Percentiles rank a stretch among this genome's conserved stretches.
Evolutionary conservation across 331 rosid species (phyloP).

Genomic region (Malus hybrid): DNA sequence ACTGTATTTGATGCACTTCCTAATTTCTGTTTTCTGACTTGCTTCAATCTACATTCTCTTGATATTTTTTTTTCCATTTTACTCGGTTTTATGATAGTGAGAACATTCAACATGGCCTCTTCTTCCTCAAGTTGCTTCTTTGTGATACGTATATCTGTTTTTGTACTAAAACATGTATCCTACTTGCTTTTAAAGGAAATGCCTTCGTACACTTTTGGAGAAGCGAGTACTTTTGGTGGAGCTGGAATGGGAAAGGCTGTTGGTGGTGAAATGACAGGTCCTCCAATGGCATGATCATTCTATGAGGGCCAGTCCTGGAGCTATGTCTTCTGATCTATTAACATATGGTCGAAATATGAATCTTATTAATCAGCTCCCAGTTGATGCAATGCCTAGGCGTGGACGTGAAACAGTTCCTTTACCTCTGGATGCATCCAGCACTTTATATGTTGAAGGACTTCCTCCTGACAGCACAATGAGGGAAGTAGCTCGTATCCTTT

Average conservation of each 20-base stretch:
- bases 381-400: slow-evolving; percentile 46
- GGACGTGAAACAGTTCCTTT: slow-evolving; percentile 67
- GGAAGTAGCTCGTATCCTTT: slow-evolving; percentile 95
- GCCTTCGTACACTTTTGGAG: slow-evolving; percentile 57
- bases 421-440: slow-evolving; percentile 84
- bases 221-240: slow-evolving; percentile 48
- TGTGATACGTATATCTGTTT: background rate
- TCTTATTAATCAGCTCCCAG: slow-evolving; percentile 49
- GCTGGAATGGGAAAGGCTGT: slow-evolving; percentile 52
- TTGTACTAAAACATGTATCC: slow-evolving; percentile 11
- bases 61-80: too few relatives aligned
- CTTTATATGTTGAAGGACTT: slow-evolving; percentile 90
- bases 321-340: slow-evolving; percentile 32
- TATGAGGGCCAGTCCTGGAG: slow-evolving; percentile 35
- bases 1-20: too few relatives aligned
- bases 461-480: slow-evolving; percentile 78
- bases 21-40: too few relatives aligned
- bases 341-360: slow-evolving; percentile 44
- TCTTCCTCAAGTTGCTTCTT: background rate
- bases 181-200: slow-evolving; percentile 42
- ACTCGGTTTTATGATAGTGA: too few relatives aligned
- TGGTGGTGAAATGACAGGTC: slow-evolving; percentile 43
- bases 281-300: slow-evolving; percentile 45
- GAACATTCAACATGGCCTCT: too few relatives aligned
- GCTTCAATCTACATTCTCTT: too few relatives aligned